A percentile compares a stretch with the other conserved stretches of the same genome.
Evolutionary conservation across 2,329 filamentous ascomycete species (phyloP).

Genomic region (Aspergillus awamori): DNA sequence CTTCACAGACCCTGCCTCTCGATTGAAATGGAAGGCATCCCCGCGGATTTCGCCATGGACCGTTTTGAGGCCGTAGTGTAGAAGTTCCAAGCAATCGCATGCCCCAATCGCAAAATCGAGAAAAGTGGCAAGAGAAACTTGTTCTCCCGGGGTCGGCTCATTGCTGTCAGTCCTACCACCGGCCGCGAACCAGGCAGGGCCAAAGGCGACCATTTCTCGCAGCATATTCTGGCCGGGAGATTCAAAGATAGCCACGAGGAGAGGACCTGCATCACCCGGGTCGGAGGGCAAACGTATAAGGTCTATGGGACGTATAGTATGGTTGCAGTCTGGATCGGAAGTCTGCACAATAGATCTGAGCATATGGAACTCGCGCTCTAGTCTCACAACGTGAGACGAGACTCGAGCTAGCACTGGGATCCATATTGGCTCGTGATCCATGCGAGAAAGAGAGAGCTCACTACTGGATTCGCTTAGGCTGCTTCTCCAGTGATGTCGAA

Average conservation of each 20-base stretch:
- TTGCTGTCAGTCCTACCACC: conserved; percentile 53
- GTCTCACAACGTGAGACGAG: conserved; percentile 77
- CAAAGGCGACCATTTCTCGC: conserved; percentile 71
- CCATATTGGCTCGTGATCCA: conserved; percentile 48
- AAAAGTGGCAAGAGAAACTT: conserved; percentile 74
- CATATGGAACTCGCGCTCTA: conserved; percentile 87
- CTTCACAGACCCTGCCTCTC: conserved; percentile 70
- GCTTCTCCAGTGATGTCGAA: conserved; percentile 51
- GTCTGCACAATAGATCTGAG: conserved; percentile 71
- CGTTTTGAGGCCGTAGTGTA: conserved; percentile 85
- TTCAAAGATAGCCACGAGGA: conserved; percentile 81
- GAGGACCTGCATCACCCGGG: conserved; percentile 68
- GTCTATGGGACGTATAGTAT: conserved; percentile 81
- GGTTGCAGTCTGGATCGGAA: conserved; percentile 71
- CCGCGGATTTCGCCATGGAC: conserved; percentile 89
- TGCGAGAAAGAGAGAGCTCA: conserved; percentile 44
- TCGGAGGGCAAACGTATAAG: conserved; percentile 71
- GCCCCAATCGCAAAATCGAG: conserved; percentile 91
- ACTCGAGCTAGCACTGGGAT: conserved; percentile 77
- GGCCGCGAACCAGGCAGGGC: conserved; percentile 70
- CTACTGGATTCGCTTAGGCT: conserved; percentile 56
- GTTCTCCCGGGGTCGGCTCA: conserved; percentile 56
- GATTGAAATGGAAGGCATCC: conserved; percentile 87
- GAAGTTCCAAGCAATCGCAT: conserved; percentile 78
- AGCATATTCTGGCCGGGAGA: conserved; percentile 75